A percentile compares a stretch with the other conserved stretches of the same genome.
These are phyloP conservation scores for Mycena capillaripes DNA, from an alignment of 768 basidiomycete species.

Conservation along the genomic window DNA sequence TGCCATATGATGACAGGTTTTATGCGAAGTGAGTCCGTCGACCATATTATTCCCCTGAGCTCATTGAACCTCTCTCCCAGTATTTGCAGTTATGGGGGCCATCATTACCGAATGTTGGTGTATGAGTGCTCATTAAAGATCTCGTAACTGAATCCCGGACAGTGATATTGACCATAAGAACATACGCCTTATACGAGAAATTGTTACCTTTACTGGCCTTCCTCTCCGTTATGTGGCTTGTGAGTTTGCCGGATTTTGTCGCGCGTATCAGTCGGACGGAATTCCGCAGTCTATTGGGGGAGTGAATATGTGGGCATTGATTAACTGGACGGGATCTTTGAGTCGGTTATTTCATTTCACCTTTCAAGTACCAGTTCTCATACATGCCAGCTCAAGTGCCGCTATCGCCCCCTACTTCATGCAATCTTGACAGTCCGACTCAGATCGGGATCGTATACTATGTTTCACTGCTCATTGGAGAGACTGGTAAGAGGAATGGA, in stretches of 20 bases:
- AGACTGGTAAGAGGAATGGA: constrained; percentile 14
- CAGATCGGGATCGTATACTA: background rate
- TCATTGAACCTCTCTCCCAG: no score
- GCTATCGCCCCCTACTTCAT: background rate
- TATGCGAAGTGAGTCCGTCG: no score
- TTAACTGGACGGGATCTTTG: background rate
- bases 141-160: no score
- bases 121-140: no score
- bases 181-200: constrained; percentile 5
- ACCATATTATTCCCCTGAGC: no score
- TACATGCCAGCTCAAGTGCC: background rate
- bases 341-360: background rate
- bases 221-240: constrained; percentile 14
- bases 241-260: background rate
- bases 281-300: constrained; percentile 9
- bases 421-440: constrained; percentile 10
- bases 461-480: background rate
- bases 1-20: no score
- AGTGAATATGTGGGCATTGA: constrained; percentile 5
- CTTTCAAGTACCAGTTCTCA: no score
- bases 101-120: no score
- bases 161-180: constrained; percentile 13
- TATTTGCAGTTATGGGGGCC: background rate
- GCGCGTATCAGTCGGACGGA: no score
- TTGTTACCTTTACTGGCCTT: constrained; percentile 3